phyloP scores from a whole-genome alignment of 306 rosid genomes.

The Quercus glauca region DNA sequence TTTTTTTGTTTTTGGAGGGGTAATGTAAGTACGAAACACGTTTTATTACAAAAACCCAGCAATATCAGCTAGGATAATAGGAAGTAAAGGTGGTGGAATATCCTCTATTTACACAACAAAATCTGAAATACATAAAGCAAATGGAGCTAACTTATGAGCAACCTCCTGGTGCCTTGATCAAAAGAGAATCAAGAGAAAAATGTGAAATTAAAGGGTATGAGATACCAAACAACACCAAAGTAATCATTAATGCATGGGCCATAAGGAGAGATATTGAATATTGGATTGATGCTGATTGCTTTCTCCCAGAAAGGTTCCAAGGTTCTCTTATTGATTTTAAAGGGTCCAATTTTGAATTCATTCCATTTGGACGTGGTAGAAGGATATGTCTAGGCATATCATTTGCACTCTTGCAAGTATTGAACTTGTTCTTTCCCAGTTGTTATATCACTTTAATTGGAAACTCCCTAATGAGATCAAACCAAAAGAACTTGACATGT shows the following conservation, averaged over 20 bases:
- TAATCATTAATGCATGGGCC: constrained; percentile 32
- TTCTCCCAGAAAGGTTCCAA: constrained; percentile 7
- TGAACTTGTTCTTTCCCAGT: too few relatives aligned
- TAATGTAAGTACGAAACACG: too few relatives aligned
- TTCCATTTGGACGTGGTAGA: constrained; percentile 2
- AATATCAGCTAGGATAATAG: too few relatives aligned
- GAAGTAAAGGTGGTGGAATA: too few relatives aligned
- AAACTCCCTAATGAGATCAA: constrained; percentile 5
- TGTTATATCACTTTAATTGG: constrained; percentile 1
- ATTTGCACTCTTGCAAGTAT: too few relatives aligned
- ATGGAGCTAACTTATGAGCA: too few relatives aligned
- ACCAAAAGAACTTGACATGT: constrained; percentile 9
- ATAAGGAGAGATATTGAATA: constrained; percentile 36
- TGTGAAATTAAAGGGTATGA: constrained; percentile 26
- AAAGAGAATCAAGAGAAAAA: constrained; percentile 22
- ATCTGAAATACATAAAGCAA: too few relatives aligned
- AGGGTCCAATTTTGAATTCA: background rate
- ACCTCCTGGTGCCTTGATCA: constrained; percentile 4
- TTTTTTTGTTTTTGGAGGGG: too few relatives aligned
- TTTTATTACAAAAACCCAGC: too few relatives aligned
- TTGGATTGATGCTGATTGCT: constrained; percentile 25
- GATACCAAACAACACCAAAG: constrained; percentile 23
- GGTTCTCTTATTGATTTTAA: background rate
- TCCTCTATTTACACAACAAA: too few relatives aligned
- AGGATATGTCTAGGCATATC: too few relatives aligned